These are phyloP conservation scores for Piedraia hortae DNA, from an alignment of 2,329 filamentous ascomycete species.

Conservation along the genomic window DNA sequence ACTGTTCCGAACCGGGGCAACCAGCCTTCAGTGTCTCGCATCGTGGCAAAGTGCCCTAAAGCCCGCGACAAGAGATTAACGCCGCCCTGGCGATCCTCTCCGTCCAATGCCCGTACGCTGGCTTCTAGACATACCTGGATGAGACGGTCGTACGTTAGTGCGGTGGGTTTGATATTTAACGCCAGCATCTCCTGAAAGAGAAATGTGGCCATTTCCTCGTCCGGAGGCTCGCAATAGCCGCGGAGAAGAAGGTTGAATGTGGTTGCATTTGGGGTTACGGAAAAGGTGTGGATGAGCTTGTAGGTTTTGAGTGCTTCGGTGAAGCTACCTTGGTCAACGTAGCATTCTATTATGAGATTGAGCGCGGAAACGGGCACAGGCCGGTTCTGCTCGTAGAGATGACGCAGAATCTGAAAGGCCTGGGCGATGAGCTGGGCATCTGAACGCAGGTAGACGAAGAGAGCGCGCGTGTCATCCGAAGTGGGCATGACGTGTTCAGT, in stretches of 20 bases:
- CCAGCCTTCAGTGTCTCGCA: constrained; percentile 8
- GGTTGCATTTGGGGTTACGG: constrained; percentile 15
- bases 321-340: constrained; percentile 18
- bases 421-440: constrained; percentile 20
- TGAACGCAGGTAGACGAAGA: constrained; percentile 29
- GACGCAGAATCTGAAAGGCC: constrained; percentile 29
- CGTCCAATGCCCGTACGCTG: constrained; percentile 3
- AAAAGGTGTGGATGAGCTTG: constrained; percentile 26
- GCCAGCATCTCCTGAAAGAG: constrained; percentile 33
- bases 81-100: constrained; percentile 3
- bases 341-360: constrained; percentile 26
- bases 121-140: constrained; percentile 25
- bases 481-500: constrained; percentile 30
- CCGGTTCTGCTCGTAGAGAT: constrained; percentile 23
- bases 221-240: constrained; percentile 10
- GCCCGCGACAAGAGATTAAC: constrained; percentile 9
- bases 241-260: constrained; percentile 31
- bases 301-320: constrained; percentile 30
- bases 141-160: constrained; percentile 33
- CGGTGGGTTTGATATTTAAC: constrained; percentile 25
- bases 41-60: constrained; percentile 11
- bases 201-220: constrained; percentile 31
- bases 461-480: constrained; percentile 30
- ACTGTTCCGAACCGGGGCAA: constrained; percentile 11
- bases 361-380: constrained; percentile 24